Conservation (phyloP, 768 basidiomycete species). For the Mycena kentingensis region DNA sequence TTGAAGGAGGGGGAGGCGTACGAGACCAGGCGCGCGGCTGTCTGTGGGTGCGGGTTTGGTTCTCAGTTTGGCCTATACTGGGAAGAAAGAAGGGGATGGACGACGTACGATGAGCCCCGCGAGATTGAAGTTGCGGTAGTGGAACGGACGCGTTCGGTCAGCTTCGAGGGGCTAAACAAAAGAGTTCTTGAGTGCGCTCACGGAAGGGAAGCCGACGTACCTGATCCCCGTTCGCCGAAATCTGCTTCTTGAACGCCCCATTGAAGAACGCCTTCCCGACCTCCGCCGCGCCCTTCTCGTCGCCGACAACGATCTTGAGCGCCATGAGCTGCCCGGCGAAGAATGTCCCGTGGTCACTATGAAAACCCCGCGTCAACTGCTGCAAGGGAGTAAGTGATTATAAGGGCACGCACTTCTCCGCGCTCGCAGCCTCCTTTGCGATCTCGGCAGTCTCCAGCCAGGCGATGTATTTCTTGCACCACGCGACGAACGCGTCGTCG, state of each 20-base stretch:
- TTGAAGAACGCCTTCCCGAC: conserved; percentile 53
- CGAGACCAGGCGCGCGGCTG: conserved; percentile 55
- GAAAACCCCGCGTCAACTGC: background rate
- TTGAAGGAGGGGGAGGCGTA: conserved; percentile 45
- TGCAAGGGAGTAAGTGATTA: background rate
- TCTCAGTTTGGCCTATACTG: no score
- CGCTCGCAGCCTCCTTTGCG: conserved; percentile 45
- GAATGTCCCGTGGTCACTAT: conserved; percentile 68
- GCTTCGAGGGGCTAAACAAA: conserved; percentile 57
- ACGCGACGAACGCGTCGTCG: conserved; percentile 49
- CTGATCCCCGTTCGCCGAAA: conserved; percentile 59
- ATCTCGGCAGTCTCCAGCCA: conserved; percentile 56
- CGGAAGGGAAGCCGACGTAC: no score
- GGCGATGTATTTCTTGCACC: conserved; percentile 54
- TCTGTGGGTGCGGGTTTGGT: conserved; percentile 36
- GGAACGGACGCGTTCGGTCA: conserved; percentile 60
- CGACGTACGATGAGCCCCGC: conserved; percentile 63
- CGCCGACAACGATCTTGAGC: conserved; percentile 54
- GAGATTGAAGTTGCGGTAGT: conserved; percentile 70
- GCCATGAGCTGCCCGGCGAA: conserved; percentile 63
- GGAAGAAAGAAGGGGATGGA: background rate
- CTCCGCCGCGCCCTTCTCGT: conserved; percentile 49
- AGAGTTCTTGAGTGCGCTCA: background rate
- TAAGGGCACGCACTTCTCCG: conserved; percentile 47
- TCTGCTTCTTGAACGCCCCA: conserved; percentile 51